These are phyloP conservation scores for Verticillium nubilum DNA, from an alignment of 2,329 filamentous ascomycete genomes.

Conservation along the genomic window DNA sequence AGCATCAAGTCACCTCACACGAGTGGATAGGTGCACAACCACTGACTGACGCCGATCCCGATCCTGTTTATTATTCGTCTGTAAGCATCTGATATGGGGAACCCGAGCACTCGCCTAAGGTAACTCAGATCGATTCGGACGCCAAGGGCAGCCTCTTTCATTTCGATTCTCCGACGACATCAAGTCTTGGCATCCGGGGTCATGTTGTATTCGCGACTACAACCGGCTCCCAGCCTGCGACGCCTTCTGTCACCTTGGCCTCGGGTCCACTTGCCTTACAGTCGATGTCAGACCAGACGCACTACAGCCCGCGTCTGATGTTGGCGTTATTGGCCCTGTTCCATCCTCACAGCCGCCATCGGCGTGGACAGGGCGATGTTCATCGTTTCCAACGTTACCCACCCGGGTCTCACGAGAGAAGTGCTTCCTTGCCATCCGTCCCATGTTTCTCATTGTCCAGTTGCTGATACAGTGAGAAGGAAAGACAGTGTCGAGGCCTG, in stretches of 20 bases:
- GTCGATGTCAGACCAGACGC: neutral
- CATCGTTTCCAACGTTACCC: too few relatives aligned
- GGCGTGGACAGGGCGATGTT: neutral
- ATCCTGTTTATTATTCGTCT: too few relatives aligned
- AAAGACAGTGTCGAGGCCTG: too few relatives aligned
- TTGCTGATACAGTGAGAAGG: neutral
- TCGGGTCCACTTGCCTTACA: neutral
- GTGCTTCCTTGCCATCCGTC: too few relatives aligned
- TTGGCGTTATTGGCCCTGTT: too few relatives aligned
- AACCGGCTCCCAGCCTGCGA: neutral
- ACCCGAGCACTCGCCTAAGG: too few relatives aligned
- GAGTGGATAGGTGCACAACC: too few relatives aligned
- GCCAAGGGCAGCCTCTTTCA: neutral
- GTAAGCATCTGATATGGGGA: too few relatives aligned
- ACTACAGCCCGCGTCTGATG: neutral
- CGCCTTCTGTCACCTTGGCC: neutral
- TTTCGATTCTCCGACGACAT: neutral
- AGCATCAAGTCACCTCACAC: too few relatives aligned
- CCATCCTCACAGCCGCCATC: neutral
- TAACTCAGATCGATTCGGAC: neutral
- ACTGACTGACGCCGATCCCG: too few relatives aligned
- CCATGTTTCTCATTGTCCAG: conserved; percentile 50
- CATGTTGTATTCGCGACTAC: neutral
- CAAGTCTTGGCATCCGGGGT: neutral
- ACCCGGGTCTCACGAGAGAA: too few relatives aligned